Percentiles rank a stretch among this genome's conserved stretches.
These are phyloP conservation scores for Saprolegnia parasitica DNA, from an alignment of 352 stramenopile species.

Conservation along the genomic window DNA sequence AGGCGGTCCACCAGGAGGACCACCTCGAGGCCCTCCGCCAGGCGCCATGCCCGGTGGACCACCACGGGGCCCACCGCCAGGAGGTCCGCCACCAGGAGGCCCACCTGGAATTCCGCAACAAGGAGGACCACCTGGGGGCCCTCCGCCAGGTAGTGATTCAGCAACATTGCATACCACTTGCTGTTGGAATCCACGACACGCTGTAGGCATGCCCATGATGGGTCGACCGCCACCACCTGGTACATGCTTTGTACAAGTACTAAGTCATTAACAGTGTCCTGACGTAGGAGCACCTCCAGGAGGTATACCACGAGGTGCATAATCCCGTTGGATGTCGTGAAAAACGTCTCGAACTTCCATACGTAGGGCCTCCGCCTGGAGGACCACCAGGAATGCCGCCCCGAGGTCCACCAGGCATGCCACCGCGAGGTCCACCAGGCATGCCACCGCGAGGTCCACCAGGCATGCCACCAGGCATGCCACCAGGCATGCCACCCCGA, in stretches of 20 bases:
- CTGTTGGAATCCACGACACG: not conserved
- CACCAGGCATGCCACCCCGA: slow-evolving; percentile 31
- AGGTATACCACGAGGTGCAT: slow-evolving; percentile 28
- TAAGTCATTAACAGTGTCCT: not conserved
- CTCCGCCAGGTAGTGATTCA: not conserved
- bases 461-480: slow-evolving; percentile 39
- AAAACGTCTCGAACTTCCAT: no score
- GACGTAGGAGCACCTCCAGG: slow-evolving; percentile 5
- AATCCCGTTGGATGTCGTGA: not conserved
- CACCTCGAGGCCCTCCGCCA: slow-evolving; percentile 39
- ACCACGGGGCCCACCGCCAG: slow-evolving; percentile 34
- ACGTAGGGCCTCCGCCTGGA: slow-evolving; percentile 2
- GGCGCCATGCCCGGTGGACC: slow-evolving; percentile 39
- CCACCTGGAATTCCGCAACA: no score
- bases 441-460: slow-evolving; percentile 30
- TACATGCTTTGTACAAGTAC: not conserved
- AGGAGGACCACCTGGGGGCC: no score
- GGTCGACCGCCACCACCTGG: no score
- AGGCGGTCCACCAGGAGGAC: slow-evolving; percentile 29
- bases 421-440: slow-evolving; percentile 30
- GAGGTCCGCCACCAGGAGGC: slow-evolving; percentile 26
- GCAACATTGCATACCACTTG: not conserved
- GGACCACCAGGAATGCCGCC: slow-evolving; percentile 28
- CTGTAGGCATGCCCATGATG: not conserved
- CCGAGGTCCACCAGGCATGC: slow-evolving; percentile 31